Evolutionary conservation across 345 rosid species (phyloP).

Genomic region (Eutrema yunnanense): DNA sequence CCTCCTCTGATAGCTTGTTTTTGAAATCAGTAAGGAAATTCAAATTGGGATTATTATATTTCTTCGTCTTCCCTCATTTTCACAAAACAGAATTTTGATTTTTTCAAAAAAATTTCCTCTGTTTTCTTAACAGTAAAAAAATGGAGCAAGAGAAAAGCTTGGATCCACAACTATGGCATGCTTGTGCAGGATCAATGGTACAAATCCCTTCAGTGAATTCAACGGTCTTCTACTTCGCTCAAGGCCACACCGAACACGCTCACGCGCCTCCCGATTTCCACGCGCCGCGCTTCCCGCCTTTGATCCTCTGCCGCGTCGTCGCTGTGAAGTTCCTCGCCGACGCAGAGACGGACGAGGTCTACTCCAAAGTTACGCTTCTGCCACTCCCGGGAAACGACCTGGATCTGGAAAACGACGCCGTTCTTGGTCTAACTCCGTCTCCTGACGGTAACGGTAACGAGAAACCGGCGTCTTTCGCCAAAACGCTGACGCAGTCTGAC

Average conservation of each 20-base stretch:
- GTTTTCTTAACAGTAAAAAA: neutral
- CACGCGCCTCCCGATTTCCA: constrained; percentile 52
- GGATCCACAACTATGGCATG: constrained; percentile 97
- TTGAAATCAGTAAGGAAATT: neutral
- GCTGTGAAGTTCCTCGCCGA: constrained; percentile 78
- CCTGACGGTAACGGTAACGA: constrained; percentile 23
- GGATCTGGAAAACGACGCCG: constrained; percentile 34
- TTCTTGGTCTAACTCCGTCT: neutral
- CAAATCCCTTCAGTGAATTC: constrained; percentile 73
- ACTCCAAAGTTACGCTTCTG: constrained; percentile 50
- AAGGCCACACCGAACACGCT: constrained; percentile 87
- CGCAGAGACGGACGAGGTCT: constrained; percentile 79
- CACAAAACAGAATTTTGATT: neutral
- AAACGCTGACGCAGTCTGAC: constrained; percentile 91
- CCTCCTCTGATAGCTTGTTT: neutral
- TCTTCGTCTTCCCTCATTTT: neutral
- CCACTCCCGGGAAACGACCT: constrained; percentile 39
- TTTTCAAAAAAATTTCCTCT: neutral
- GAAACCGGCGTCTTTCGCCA: constrained; percentile 84
- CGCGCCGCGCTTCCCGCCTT: constrained; percentile 45
- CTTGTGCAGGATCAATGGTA: constrained; percentile 94
- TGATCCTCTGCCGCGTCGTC: constrained; percentile 57
- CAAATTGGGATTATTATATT: neutral
- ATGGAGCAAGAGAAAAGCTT: constrained; percentile 54
- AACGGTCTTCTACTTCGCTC: constrained; percentile 76